A percentile compares a stretch with the other conserved stretches of the same genome.
These are phyloP conservation scores for Omphalotus olearius DNA, from an alignment of 1,284 basidiomycete species.

Conservation along the genomic window DNA sequence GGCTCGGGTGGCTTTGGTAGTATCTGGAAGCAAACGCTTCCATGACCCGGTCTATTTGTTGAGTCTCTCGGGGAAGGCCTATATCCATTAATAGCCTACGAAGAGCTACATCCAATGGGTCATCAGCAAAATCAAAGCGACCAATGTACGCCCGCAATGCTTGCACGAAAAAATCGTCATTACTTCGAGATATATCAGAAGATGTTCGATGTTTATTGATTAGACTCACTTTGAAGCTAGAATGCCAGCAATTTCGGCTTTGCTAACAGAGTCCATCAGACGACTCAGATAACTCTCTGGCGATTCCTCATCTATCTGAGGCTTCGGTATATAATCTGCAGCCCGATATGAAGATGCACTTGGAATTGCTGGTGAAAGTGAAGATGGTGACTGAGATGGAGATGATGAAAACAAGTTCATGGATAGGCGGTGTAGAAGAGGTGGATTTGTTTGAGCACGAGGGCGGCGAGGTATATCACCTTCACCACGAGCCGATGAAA, in stretches of 20 bases:
- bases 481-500: not conserved
- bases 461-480: constrained; percentile 30
- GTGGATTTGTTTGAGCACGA: constrained; percentile 67
- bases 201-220: constrained; percentile 10
- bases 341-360: constrained; percentile 39
- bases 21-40: constrained; percentile 92
- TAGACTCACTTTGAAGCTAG: constrained; percentile 71
- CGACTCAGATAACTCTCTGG: constrained; percentile 67
- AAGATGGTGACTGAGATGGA: constrained; percentile 24
- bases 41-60: constrained; percentile 97
- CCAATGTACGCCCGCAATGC: constrained; percentile 75
- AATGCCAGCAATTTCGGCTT: constrained; percentile 73
- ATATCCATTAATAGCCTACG: constrained; percentile 91
- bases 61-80: constrained; percentile 90
- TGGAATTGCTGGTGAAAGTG: constrained; percentile 15
- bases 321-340: constrained; percentile 44
- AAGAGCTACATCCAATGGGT: constrained; percentile 90
- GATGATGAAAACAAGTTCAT: constrained; percentile 58
- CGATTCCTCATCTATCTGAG: constrained; percentile 56
- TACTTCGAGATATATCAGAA: constrained; percentile 37
- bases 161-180: constrained; percentile 67
- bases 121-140: constrained; percentile 77
- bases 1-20: constrained; percentile 75
- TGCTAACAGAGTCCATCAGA: constrained; percentile 59
- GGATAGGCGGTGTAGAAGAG: constrained; percentile 68